Evolutionary conservation across 495 filamentous ascomycete genomes (phyloP).

Genomic region (Hypoxylon lenormandii): DNA sequence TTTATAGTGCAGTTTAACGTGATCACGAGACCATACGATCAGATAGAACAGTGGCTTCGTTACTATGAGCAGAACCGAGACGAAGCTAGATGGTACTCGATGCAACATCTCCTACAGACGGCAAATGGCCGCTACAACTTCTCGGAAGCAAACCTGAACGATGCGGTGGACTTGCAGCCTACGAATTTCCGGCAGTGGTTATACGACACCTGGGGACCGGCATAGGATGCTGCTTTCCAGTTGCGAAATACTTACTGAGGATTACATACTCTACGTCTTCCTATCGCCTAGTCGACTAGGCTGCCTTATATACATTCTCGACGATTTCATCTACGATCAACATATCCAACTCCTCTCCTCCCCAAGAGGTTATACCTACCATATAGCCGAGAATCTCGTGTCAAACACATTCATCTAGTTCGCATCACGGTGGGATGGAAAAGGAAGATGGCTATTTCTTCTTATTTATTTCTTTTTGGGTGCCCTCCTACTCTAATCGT

Average conservation of each 20-base stretch:
- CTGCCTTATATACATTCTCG: not conserved
- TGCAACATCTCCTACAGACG: constrained; percentile 63
- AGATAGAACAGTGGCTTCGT: constrained; percentile 57
- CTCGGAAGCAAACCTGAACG: constrained; percentile 59
- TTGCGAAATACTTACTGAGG: not conserved
- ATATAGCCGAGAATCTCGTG: not conserved
- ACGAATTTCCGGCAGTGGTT: constrained; percentile 63
- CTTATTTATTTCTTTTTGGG: constrained; percentile 15
- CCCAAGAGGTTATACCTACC: not conserved
- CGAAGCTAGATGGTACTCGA: constrained; percentile 52
- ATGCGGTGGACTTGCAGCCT: constrained; percentile 57
- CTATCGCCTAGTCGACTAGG: not conserved
- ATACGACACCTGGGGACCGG: constrained; percentile 57
- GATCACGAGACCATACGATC: constrained; percentile 54
- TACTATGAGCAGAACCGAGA: constrained; percentile 55
- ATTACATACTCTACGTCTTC: not conserved
- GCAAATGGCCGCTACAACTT: constrained; percentile 65
- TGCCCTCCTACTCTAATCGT: constrained; percentile 9
- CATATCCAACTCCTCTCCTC: constrained; percentile 3
- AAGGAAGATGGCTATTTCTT: constrained; percentile 17
- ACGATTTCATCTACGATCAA: constrained; percentile 1
- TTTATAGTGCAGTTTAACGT: constrained; percentile 56
- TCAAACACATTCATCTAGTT: constrained; percentile 10
- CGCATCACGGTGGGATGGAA: constrained; percentile 31
- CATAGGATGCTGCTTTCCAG: constrained; percentile 18